Conservation (phyloP, 306 rosid genomes). For the Canavalia ensiformis region DNA sequence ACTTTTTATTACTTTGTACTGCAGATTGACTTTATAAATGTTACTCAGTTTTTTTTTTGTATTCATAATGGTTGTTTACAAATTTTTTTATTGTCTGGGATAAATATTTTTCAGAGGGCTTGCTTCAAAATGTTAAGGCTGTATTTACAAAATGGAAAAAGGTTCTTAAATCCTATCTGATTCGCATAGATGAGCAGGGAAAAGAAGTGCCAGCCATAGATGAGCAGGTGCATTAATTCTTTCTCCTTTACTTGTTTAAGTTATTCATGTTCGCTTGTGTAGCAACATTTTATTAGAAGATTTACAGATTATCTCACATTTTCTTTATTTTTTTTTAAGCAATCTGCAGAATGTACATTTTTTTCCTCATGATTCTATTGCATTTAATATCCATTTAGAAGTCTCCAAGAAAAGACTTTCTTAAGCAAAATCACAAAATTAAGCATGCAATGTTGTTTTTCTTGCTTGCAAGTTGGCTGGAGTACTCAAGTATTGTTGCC, state of each 20-base stretch:
- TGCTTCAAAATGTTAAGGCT: conserved; percentile 62
- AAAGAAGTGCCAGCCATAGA: conserved; percentile 59
- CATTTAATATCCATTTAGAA: not conserved
- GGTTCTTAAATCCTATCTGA: conserved; percentile 74
- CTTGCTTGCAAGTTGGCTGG: conserved; percentile 18
- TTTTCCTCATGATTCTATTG: conserved; percentile 21
- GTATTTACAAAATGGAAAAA: conserved; percentile 77
- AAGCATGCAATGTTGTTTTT: conserved; percentile 3
- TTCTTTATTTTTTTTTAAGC: not conserved
- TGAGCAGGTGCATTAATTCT: conserved; percentile 77
- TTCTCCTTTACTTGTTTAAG: conserved; percentile 29
- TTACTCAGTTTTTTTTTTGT: not conserved
- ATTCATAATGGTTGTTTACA: conserved; percentile 19
- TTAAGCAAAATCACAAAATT: conserved; percentile 5
- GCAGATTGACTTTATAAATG: not conserved
- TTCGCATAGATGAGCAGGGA: conserved; percentile 92
- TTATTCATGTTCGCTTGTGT: conserved; percentile 25
- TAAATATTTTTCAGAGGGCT: conserved; percentile 62
- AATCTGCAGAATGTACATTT: not conserved
- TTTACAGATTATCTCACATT: not conserved
- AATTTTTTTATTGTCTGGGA: conserved; percentile 39
- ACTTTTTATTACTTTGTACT: not conserved
- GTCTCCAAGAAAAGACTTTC: not conserved
- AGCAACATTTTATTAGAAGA: not conserved
- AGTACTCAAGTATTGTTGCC: not conserved